Conservation (phyloP, 495 filamentous ascomycete species). For the Penicillium atrosanguineum region DNA sequence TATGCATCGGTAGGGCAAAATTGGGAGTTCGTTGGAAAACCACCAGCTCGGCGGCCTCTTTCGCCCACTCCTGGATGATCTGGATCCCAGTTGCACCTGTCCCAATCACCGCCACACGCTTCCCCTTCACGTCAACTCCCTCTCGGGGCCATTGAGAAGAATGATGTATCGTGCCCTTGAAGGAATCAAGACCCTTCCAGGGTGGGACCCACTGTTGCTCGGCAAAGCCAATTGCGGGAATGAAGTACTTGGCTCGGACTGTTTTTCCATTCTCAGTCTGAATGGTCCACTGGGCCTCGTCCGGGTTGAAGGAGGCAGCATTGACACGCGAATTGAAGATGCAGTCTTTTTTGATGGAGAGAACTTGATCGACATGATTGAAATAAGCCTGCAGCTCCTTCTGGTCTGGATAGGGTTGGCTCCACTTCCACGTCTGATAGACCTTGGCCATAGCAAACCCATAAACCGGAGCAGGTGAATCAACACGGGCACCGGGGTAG, state of each 20-base stretch:
- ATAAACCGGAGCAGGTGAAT: conserved; percentile 49
- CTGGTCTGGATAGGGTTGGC: conserved; percentile 17
- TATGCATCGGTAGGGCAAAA: conserved; percentile 52
- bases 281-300: conserved; percentile 43
- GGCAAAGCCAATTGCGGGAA: conserved; percentile 39
- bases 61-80: conserved; percentile 44
- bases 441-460: conserved; percentile 46
- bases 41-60: conserved; percentile 36
- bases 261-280: conserved; percentile 42
- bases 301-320: conserved; percentile 43
- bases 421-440: conserved; percentile 42
- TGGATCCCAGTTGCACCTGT: conserved; percentile 63
- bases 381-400: not conserved
- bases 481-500: conserved; percentile 50
- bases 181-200: conserved; percentile 50
- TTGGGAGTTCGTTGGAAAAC: conserved; percentile 56
- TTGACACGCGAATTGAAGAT: conserved; percentile 48
- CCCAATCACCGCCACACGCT: conserved; percentile 53
- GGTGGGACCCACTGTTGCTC: conserved; percentile 40
- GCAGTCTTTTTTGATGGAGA: conserved; percentile 49
- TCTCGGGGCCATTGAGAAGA: conserved; percentile 40
- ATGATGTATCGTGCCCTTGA: conserved; percentile 47
- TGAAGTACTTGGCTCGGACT: conserved; percentile 42
- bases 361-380: conserved; percentile 39
- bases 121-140: conserved; percentile 41